Conservation (phyloP, 768 basidiomycete genomes). For the Boletales sp. region DNA sequence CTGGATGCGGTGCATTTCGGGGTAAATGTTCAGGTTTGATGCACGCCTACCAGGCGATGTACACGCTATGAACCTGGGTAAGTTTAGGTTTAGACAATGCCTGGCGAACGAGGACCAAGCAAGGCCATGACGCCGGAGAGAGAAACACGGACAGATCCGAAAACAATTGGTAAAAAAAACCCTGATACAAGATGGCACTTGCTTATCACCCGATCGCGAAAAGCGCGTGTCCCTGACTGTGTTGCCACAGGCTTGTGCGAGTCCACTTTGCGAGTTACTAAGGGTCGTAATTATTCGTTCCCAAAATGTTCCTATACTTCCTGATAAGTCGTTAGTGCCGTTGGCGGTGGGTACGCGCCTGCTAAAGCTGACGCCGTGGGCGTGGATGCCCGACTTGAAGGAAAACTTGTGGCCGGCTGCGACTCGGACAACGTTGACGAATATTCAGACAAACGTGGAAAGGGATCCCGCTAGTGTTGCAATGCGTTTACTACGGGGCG, state of each 20-base stretch:
- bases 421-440: conserved; percentile 3
- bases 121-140: conserved; percentile 13
- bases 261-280: background rate
- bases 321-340: background rate
- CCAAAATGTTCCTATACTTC: background rate
- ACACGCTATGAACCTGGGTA: conserved; percentile 18
- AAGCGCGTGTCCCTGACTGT: conserved; percentile 1
- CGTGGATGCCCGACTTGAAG: conserved; percentile 12
- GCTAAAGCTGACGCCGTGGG: conserved; percentile 4
- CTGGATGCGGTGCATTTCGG: conserved; percentile 15
- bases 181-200: conserved; percentile 3
- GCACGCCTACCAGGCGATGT: conserved; percentile 23
- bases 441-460: conserved; percentile 16
- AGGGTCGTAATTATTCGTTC: background rate
- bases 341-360: conserved; percentile 3
- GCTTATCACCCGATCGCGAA: background rate
- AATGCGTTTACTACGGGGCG: conserved; percentile 22
- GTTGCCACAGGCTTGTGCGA: conserved; percentile 3
- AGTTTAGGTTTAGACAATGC: conserved; percentile 16
- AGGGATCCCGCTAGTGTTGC: conserved; percentile 3
- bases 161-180: conserved; percentile 7
- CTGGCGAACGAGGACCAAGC: conserved; percentile 19
- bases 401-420: conserved; percentile 26
- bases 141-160: conserved; percentile 1
- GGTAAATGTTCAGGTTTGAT: conserved; percentile 7